phyloP scores from a whole-genome alignment of 441 rosid genomes.

The Adansonia madagascariensis region DNA sequence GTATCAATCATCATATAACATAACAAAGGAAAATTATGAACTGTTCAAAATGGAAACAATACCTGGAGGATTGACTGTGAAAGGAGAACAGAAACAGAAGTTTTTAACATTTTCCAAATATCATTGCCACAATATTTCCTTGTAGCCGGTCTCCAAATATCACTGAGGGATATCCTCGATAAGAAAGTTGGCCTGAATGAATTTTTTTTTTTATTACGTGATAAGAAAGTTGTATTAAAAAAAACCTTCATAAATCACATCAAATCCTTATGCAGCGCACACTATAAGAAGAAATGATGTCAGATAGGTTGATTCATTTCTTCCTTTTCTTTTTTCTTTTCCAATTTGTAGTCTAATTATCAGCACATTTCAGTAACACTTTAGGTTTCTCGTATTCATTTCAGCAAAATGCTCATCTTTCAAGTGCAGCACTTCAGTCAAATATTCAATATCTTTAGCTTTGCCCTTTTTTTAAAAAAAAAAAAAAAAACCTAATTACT shows the following conservation, averaged over 20 bases:
- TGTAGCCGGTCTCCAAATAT: conserved; percentile 92
- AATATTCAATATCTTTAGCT: background rate
- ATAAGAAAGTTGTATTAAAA: conserved; percentile 17
- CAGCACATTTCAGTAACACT: conserved; percentile 10
- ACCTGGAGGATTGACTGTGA: conserved; percentile 90
- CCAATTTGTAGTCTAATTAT: conserved; percentile 16
- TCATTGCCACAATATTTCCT: conserved; percentile 68
- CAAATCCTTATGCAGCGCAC: conserved; percentile 15
- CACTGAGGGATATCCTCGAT: conserved; percentile 91
- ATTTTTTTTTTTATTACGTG: conserved; percentile 25
- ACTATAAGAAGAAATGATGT: conserved; percentile 10
- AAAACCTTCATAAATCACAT: conserved; percentile 19
- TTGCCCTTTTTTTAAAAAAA: background rate
- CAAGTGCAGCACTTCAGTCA: conserved; percentile 2
- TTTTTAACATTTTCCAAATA: conserved; percentile 78
- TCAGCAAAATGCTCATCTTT: conserved; percentile 3
- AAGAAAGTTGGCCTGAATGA: conserved; percentile 74
- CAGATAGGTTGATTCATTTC: conserved; percentile 17
- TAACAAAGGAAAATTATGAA: conserved; percentile 22
- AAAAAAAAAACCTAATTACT: background rate
- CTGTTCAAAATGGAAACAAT: conserved; percentile 28
- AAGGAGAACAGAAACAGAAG: conserved; percentile 80
- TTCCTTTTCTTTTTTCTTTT: conserved; percentile 3
- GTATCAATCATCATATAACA: conserved; percentile 6
- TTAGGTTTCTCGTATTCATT: conserved; percentile 14